Evolutionary conservation across 306 rosid genomes (phyloP).

Genomic region (Glycine latifolia): DNA sequence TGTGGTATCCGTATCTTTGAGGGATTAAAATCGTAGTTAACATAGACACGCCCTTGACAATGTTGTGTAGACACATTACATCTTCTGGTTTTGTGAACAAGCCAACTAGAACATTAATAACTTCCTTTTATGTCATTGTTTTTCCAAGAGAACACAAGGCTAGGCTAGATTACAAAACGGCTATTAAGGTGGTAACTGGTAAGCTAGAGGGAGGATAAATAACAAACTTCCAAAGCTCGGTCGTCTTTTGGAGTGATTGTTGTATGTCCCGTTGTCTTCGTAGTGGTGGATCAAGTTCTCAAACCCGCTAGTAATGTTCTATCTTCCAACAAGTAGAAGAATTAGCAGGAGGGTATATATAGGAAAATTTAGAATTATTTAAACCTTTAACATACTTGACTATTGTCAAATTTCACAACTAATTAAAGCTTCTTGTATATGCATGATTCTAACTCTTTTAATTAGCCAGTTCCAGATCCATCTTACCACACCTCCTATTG

Average conservation of each 20-base stretch:
- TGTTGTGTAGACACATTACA: neutral
- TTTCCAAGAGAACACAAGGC: neutral
- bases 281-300: neutral
- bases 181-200: constrained; percentile 10
- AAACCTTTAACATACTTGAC: constrained; percentile 18
- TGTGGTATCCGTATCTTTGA: neutral
- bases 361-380: neutral
- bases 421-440: constrained; percentile 11
- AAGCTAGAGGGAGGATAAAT: neutral
- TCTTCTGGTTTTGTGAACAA: constrained; percentile 29
- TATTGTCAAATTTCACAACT: constrained; percentile 1
- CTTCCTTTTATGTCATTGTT: constrained; percentile 26
- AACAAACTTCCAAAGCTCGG: constrained; percentile 25
- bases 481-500: neutral
- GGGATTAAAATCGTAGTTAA: neutral
- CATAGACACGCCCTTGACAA: neutral
- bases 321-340: neutral
- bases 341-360: neutral
- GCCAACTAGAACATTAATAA: constrained; percentile 3
- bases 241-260: constrained; percentile 45
- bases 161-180: constrained; percentile 17
- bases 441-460: neutral
- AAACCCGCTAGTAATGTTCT: neutral
- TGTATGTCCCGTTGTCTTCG: constrained; percentile 18
- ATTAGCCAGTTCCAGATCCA: constrained; percentile 27